These are phyloP conservation scores for Xylaria arbuscula DNA, from an alignment of 2,329 filamentous ascomycete genomes.

Conservation along the genomic window DNA sequence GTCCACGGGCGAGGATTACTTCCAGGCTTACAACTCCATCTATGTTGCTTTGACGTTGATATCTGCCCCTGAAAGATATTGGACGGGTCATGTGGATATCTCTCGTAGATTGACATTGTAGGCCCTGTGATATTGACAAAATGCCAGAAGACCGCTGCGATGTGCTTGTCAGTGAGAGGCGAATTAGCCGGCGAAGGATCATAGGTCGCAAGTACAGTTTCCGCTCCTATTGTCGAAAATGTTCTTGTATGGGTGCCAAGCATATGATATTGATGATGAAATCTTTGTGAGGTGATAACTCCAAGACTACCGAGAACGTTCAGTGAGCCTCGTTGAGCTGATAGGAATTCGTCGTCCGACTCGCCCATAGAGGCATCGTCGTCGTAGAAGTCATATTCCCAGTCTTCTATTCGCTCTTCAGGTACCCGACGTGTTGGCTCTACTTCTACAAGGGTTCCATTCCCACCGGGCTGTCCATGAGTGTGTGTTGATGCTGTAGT, in stretches of 20 bases:
- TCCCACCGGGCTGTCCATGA: conserved; percentile 37
- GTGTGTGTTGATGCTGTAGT: conserved; percentile 33
- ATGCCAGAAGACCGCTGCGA: conserved; percentile 86
- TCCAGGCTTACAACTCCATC: conserved; percentile 62
- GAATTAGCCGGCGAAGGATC: conserved; percentile 72
- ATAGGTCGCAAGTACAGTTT: conserved; percentile 71
- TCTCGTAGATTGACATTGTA: conserved; percentile 86
- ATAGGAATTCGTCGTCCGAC: conserved; percentile 67
- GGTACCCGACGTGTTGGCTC: conserved; percentile 21
- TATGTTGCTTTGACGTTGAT: conserved; percentile 70
- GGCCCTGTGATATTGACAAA: conserved; percentile 91
- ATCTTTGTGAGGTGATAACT: conserved; percentile 52
- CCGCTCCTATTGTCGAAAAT: conserved; percentile 61
- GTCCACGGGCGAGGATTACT: not conserved
- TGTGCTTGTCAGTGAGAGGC: conserved; percentile 82
- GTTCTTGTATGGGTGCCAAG: conserved; percentile 61
- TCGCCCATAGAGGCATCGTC: conserved; percentile 72
- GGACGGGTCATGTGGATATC: conserved; percentile 79
- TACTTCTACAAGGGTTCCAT: conserved; percentile 39
- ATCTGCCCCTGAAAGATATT: conserved; percentile 71
- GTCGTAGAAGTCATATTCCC: conserved; percentile 63
- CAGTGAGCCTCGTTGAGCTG: conserved; percentile 49
- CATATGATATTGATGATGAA: conserved; percentile 53
- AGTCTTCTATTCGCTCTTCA: conserved; percentile 42
- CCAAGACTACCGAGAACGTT: conserved; percentile 56